These are phyloP conservation scores for Oxyria digyna DNA, from an alignment of 148 eudicot species.

Conservation along the genomic window DNA sequence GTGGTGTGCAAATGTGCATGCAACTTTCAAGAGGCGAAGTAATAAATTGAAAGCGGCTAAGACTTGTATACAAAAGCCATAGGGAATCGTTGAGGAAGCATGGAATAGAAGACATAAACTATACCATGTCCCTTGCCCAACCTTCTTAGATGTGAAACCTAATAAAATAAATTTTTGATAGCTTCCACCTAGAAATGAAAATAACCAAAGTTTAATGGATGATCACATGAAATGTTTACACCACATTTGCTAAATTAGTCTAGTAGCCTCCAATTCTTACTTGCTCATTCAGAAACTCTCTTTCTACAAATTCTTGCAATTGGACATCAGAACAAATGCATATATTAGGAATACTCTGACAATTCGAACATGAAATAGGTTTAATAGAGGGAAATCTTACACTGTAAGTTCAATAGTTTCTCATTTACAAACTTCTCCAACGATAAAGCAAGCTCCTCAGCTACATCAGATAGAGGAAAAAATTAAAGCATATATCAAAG, in stretches of 20 bases:
- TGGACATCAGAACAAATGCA: constrained; percentile 27
- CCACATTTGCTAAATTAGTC: too few relatives aligned
- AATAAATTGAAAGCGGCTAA: too few relatives aligned
- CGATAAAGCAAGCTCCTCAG: constrained; percentile 90
- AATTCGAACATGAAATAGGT: neutral
- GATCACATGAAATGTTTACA: neutral
- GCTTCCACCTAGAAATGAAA: constrained; percentile 28
- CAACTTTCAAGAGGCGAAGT: too few relatives aligned
- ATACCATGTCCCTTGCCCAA: constrained; percentile 61
- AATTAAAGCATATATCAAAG: too few relatives aligned
- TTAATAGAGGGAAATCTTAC: constrained; percentile 24
- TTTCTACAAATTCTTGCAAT: constrained; percentile 42
- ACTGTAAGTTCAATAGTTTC: constrained; percentile 59
- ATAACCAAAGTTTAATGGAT: neutral
- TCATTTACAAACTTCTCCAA: constrained; percentile 89
- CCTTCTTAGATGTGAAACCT: constrained; percentile 49
- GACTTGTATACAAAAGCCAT: too few relatives aligned
- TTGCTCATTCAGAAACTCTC: constrained; percentile 47
- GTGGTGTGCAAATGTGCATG: too few relatives aligned
- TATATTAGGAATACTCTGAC: neutral
- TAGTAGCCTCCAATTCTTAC: constrained; percentile 11
- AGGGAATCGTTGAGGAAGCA: too few relatives aligned
- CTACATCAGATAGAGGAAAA: constrained; percentile 22
- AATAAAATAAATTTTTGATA: constrained; percentile 47
- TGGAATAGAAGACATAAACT: neutral